Evolutionary conservation across 2,329 filamentous ascomycete genomes (phyloP).

Genomic region (Verticillium nonalfalfae): DNA sequence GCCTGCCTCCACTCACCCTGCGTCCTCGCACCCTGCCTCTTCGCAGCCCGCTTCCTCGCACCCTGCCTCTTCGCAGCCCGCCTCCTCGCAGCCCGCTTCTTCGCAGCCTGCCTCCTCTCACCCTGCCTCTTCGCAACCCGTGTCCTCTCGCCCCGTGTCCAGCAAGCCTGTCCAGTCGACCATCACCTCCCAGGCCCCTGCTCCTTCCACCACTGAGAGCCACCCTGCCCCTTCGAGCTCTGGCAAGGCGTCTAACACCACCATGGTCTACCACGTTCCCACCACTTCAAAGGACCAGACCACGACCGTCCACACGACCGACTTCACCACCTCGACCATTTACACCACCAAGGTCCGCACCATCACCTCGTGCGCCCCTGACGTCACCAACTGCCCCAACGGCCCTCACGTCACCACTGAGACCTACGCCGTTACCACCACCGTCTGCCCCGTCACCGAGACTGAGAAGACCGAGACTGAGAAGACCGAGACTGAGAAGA

Average conservation of each 20-base stretch:
- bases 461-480: neutral
- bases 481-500: too few relatives aligned
- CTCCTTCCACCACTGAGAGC: neutral
- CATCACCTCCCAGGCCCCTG: neutral
- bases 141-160: too few relatives aligned
- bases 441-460: constrained; percentile 23
- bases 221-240: neutral
- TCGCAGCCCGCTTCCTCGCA: too few relatives aligned
- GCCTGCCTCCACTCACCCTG: too few relatives aligned
- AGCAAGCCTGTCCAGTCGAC: neutral
- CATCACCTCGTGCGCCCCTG: constrained; percentile 8
- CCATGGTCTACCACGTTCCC: neutral
- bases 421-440: constrained; percentile 31
- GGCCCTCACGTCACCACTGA: constrained; percentile 27
- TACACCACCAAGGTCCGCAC: constrained; percentile 12
- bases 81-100: too few relatives aligned
- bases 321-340: constrained; percentile 10
- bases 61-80: too few relatives aligned
- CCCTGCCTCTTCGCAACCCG: too few relatives aligned
- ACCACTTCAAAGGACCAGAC: neutral
- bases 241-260: neutral
- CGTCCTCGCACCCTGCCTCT: neutral
- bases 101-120: too few relatives aligned
- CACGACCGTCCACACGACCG: neutral
- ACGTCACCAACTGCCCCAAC: constrained; percentile 3